phyloP scores from a whole-genome alignment of 305 asterid genomes.

The Fraxinus floribunda region DNA sequence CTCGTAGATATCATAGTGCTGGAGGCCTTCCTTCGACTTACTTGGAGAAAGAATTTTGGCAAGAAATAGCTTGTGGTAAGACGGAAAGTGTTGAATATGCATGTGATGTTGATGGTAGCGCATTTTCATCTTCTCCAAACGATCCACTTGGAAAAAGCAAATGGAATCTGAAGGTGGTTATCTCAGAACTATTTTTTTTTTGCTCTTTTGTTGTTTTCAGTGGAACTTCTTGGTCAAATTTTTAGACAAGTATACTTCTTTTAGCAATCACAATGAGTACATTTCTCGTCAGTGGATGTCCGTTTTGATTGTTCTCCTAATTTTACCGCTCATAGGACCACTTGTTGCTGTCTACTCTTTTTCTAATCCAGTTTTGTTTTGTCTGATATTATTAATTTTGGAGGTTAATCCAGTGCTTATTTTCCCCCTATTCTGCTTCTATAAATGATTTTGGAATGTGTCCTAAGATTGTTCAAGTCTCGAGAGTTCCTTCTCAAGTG shows the following conservation, averaged over 20 bases:
- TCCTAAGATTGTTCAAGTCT: neutral
- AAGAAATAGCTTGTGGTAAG: conserved; percentile 92
- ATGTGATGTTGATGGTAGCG: conserved; percentile 99
- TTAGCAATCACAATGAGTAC: conserved; percentile 3
- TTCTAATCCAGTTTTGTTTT: neutral
- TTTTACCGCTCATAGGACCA: conserved; percentile 16
- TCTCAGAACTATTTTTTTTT: conserved; percentile 22
- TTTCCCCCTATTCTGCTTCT: neutral
- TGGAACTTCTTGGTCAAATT: conserved; percentile 13
- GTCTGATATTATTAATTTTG: neutral
- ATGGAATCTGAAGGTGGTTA: conserved; percentile 94
- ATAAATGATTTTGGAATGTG: neutral
- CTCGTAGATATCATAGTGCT: conserved; percentile 79
- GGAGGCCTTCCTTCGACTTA: conserved; percentile 83
- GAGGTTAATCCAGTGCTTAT: neutral
- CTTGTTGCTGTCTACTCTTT: conserved; percentile 5
- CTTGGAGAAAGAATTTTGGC: conserved; percentile 97
- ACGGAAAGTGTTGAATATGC: conserved; percentile 98
- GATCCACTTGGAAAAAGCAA: conserved; percentile 88
- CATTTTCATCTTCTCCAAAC: conserved; percentile 80
- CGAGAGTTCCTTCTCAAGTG: conserved; percentile 7
- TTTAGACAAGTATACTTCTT: neutral
- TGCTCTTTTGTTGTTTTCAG: neutral
- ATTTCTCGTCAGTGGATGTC: neutral
- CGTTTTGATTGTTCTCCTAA: neutral